phyloP scores from a whole-genome alignment of 139 green algal genomes.

The Chlorella sp. region DNA sequence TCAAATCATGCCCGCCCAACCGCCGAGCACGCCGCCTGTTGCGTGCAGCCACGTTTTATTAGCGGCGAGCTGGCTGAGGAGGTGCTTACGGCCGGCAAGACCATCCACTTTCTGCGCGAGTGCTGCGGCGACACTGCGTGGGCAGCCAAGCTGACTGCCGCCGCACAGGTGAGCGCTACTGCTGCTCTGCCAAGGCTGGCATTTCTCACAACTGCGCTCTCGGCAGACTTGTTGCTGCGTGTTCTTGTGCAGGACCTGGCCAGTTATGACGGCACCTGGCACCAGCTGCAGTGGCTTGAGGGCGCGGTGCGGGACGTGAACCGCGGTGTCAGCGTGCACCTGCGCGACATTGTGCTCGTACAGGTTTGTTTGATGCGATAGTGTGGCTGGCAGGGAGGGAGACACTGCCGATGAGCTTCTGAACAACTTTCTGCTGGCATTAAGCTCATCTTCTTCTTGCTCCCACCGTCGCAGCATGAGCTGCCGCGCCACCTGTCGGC shows the following conservation, averaged over 20 bases:
- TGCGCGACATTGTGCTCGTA: conserved; percentile 83
- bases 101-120: conserved; percentile 89
- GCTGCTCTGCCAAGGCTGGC: no score
- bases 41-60: conserved; percentile 71
- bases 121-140: conserved; percentile 79
- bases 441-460: no score
- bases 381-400: no score
- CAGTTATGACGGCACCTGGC: not conserved
- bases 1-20: no score
- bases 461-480: conserved; percentile 54
- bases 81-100: conserved; percentile 88
- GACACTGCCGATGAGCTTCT: no score
- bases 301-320: conserved; percentile 59
- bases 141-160: conserved; percentile 42
- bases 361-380: no score
- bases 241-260: no score
- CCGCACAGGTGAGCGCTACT: no score
- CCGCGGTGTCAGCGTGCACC: conserved; percentile 60
- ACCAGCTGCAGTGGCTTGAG: conserved; percentile 57
- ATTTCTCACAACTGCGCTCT: conserved; percentile 28
- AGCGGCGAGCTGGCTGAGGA: conserved; percentile 54
- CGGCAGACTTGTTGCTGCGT: no score
- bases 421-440: no score
- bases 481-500: conserved; percentile 81
- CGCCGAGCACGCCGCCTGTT: no score